phyloP scores from a whole-genome alignment of 2,329 filamentous ascomycete genomes.

The Penicillium fuscoglaucum region DNA sequence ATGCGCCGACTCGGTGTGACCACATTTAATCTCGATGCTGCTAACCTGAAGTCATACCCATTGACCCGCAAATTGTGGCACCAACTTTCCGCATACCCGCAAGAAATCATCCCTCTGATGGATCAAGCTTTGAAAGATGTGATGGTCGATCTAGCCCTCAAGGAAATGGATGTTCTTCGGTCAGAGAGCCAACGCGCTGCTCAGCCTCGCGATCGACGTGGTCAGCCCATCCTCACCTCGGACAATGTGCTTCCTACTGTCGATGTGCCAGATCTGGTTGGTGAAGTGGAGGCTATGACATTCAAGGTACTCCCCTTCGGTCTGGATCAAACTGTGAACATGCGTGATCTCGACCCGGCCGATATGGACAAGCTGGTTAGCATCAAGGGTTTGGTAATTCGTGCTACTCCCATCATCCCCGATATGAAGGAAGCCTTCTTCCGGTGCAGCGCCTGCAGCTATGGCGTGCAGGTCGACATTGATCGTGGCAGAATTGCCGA shows the following conservation, averaged over 20 bases:
- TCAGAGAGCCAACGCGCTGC: constrained; percentile 50
- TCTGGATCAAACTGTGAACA: constrained; percentile 80
- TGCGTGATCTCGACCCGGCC: constrained; percentile 90
- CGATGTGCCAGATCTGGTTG: constrained; percentile 67
- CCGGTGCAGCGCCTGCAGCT: constrained; percentile 88
- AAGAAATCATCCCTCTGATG: constrained; percentile 95
- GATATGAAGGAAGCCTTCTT: constrained; percentile 99
- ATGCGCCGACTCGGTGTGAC: constrained; percentile 86
- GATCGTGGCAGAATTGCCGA: constrained; percentile 96
- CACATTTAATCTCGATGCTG: constrained; percentile 82
- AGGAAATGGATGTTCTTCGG: constrained; percentile 71
- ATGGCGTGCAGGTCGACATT: constrained; percentile 85
- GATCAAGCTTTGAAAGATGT: constrained; percentile 91
- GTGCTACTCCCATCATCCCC: constrained; percentile 92
- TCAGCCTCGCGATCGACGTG: constrained; percentile 22
- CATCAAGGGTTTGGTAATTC: constrained; percentile 94
- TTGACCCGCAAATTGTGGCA: constrained; percentile 93
- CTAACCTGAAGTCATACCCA: constrained; percentile 88
- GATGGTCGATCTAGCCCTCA: constrained; percentile 84
- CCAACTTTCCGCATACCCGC: constrained; percentile 89
- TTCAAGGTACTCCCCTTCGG: constrained; percentile 91
- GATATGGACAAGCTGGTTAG: constrained; percentile 95
- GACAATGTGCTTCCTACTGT: constrained; percentile 23
- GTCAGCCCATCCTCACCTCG: constrained; percentile 27
- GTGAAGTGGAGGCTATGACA: constrained; percentile 73